Conservation (phyloP, 257 asterid genomes). For the Capsicum rhomboideum region DNA sequence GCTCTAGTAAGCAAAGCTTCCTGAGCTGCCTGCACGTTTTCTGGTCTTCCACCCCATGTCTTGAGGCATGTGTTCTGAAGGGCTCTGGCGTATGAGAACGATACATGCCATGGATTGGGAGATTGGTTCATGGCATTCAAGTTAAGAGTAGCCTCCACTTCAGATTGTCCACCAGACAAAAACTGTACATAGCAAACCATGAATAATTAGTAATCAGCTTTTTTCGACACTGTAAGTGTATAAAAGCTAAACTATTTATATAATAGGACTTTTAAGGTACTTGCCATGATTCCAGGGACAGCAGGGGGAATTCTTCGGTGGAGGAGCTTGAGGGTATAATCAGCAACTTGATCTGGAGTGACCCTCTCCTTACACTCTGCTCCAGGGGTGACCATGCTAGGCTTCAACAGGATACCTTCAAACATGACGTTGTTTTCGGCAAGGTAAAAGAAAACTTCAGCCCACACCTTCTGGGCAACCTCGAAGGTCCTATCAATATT, state of each 20-base stretch:
- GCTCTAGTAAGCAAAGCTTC: constrained; percentile 49
- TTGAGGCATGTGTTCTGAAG: constrained; percentile 74
- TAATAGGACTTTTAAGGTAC: not conserved
- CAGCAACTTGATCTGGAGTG: constrained; percentile 51
- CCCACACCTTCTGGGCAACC: constrained; percentile 63
- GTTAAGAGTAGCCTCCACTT: constrained; percentile 67
- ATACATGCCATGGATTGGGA: constrained; percentile 68
- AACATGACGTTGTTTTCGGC: constrained; percentile 59
- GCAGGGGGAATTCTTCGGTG: constrained; percentile 59
- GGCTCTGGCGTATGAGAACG: constrained; percentile 63
- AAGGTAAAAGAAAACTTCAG: constrained; percentile 67
- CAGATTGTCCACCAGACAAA: constrained; percentile 71
- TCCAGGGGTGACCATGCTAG: constrained; percentile 78
- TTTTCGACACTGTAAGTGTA: not conserved
- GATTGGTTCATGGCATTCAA: constrained; percentile 62
- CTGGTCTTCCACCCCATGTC: constrained; percentile 66
- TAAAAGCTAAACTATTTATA: not conserved
- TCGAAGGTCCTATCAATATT: constrained; percentile 62
- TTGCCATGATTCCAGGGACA: constrained; percentile 73
- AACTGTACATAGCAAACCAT: constrained; percentile 24
- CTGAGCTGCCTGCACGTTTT: constrained; percentile 61
- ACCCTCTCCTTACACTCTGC: constrained; percentile 57
- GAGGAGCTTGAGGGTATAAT: constrained; percentile 56
- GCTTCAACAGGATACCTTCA: constrained; percentile 68
- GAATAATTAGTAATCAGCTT: not conserved